Conservation (phyloP, 2,329 filamentous ascomycete species). For the Colletotrichum sp. region DNA sequence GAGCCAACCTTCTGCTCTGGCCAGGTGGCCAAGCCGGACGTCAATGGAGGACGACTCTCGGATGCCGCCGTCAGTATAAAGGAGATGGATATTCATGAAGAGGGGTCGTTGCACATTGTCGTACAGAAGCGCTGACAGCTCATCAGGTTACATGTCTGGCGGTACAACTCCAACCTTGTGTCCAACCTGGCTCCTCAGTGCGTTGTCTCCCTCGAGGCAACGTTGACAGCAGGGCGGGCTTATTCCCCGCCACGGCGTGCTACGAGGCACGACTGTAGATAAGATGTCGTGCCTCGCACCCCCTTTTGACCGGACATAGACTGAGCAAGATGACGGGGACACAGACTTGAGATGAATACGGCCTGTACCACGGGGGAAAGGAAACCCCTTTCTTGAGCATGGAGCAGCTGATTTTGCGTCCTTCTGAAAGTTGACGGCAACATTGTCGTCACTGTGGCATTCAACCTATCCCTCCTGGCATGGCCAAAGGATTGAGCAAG, state of each 20-base stretch:
- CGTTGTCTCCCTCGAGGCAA: not conserved
- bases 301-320: not conserved
- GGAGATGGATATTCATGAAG: not conserved
- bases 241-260: not conserved
- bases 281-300: not conserved
- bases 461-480: not conserved
- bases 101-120: not conserved
- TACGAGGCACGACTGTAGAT: not conserved
- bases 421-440: not conserved
- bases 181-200: not conserved
- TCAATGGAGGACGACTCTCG: not conserved
- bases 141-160: not conserved
- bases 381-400: not conserved
- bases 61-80: not conserved
- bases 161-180: not conserved
- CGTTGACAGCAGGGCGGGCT: not conserved
- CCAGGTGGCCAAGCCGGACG: not conserved
- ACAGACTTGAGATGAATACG: not conserved
- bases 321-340: not conserved
- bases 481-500: rapidly evolving
- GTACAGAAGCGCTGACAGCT: not conserved
- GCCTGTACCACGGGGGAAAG: not conserved
- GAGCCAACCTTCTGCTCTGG: not conserved
- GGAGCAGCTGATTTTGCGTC: not conserved
- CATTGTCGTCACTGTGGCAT: not conserved